Percentiles rank a stretch among this genome's conserved stretches.
These are phyloP conservation scores for Fraxinus sp. DNA, from an alignment of 305 asterid species.

Conservation along the genomic window DNA sequence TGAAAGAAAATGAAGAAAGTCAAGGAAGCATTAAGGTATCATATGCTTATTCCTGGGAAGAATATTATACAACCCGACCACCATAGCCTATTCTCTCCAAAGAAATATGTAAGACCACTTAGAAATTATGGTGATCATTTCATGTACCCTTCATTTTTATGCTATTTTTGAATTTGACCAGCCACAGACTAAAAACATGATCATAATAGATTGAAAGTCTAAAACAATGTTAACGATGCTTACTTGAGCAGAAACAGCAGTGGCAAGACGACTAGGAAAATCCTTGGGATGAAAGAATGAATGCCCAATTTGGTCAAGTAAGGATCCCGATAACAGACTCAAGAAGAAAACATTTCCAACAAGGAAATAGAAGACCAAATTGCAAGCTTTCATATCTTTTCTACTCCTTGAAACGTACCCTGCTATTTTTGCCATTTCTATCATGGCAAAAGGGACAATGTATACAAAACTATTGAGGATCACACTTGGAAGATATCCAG, in stretches of 20 bases:
- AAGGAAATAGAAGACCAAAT: slow-evolving; percentile 84
- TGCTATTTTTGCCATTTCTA: slow-evolving; percentile 61
- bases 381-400: slow-evolving; percentile 82
- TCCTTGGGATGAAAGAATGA: slow-evolving; percentile 74
- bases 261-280: slow-evolving; percentile 81
- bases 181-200: slow-evolving; percentile 5
- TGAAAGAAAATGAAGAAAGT: slow-evolving; percentile 26
- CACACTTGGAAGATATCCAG: slow-evolving; percentile 87
- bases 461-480: slow-evolving; percentile 74
- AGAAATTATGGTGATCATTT: background rate
- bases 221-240: slow-evolving; percentile 24
- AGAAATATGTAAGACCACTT: background rate
- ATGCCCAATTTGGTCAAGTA: slow-evolving; percentile 82
- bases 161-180: slow-evolving; percentile 2
- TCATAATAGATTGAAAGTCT: background rate
- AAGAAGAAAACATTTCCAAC: slow-evolving; percentile 88
- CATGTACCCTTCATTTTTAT: background rate
- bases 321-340: slow-evolving; percentile 82
- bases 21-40: slow-evolving; percentile 11
- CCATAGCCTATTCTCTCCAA: background rate
- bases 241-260: slow-evolving; percentile 89
- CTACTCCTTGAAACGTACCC: slow-evolving; percentile 78
- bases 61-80: background rate
- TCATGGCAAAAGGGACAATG: slow-evolving; percentile 73
- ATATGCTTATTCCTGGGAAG: background rate